Conservation (phyloP, 192 early-diverging fungal species). For the Coemansia sp. region DNA sequence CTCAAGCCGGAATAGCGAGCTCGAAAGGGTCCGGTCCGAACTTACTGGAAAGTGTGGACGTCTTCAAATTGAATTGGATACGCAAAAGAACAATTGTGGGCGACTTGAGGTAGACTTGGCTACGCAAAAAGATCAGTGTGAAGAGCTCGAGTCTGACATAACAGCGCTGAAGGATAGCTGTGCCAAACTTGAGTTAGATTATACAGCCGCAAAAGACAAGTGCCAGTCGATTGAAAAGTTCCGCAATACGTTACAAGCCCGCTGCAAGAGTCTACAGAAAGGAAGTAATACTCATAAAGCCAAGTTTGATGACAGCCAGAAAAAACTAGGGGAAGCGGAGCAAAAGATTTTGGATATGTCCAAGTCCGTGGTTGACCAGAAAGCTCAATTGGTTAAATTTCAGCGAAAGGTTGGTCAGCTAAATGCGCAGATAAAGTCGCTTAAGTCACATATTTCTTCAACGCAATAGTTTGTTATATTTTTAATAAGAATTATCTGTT, state of each 20-base stretch:
- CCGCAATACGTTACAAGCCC: neutral
- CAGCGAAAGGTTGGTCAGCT: neutral
- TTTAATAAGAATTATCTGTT: too few relatives aligned
- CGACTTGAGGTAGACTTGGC: neutral
- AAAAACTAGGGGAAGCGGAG: neutral
- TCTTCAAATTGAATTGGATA: neutral
- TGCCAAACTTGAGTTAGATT: neutral
- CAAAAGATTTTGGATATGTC: neutral
- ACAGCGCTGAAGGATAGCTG: neutral
- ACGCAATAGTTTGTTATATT: neutral
- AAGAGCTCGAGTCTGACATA: neutral
- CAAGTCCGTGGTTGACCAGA: too few relatives aligned
- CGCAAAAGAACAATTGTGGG: neutral
- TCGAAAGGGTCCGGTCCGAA: neutral
- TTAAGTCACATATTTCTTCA: neutral
- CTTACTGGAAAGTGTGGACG: neutral
- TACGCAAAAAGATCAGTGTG: neutral
- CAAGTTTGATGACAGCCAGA: neutral
- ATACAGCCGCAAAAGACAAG: neutral
- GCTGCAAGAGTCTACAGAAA: neutral
- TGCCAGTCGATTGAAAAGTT: neutral
- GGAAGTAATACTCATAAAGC: neutral
- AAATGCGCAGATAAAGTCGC: neutral
- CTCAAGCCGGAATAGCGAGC: neutral
- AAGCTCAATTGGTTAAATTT: neutral